Evolutionary conservation across 352 stramenopile genomes (phyloP).

Genomic region (Phytophthora fragariae): DNA sequence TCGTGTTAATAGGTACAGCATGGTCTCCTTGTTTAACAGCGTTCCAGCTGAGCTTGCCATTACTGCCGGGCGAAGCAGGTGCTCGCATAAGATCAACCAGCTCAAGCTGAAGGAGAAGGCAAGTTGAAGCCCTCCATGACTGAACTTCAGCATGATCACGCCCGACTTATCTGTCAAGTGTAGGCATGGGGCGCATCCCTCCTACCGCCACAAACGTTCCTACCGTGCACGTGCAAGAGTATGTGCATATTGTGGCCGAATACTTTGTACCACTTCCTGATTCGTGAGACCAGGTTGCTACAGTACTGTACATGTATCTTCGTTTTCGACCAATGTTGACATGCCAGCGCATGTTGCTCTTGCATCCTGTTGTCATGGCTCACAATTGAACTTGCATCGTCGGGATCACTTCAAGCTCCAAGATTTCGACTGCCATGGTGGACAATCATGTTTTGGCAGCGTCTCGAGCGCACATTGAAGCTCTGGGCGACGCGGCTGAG

Average conservation of each 20-base stretch:
- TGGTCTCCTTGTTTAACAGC: constrained; percentile 6
- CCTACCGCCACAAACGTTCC: constrained; percentile 20
- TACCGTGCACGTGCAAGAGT: constrained; percentile 4
- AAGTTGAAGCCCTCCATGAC: neutral
- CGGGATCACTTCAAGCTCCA: constrained; percentile 2
- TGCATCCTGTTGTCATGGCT: neutral
- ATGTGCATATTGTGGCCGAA: neutral
- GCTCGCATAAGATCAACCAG: constrained; percentile 16
- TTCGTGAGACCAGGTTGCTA: constrained; percentile 14
- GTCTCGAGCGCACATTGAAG: constrained; percentile 40
- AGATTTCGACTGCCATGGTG: constrained; percentile 14
- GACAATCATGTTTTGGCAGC: constrained; percentile 20
- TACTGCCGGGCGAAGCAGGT: constrained; percentile 10
- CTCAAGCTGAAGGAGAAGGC: constrained; percentile 5
- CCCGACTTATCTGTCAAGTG: constrained; percentile 10
- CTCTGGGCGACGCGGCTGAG: constrained; percentile 38
- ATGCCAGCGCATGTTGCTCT: constrained; percentile 22
- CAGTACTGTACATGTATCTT: too few relatives aligned
- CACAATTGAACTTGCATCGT: constrained; percentile 18
- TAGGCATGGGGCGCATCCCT: constrained; percentile 19
- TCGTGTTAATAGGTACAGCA: too few relatives aligned
- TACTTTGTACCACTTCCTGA: constrained; percentile 6
- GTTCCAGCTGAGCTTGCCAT: constrained; percentile 6
- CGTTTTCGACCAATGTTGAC: constrained; percentile 29
- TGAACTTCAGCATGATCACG: constrained; percentile 13